Percentiles rank a stretch among this genome's conserved stretches.
Conservation (phyloP, 208 protist species). For the Acanthamoeba royreba region DNA sequence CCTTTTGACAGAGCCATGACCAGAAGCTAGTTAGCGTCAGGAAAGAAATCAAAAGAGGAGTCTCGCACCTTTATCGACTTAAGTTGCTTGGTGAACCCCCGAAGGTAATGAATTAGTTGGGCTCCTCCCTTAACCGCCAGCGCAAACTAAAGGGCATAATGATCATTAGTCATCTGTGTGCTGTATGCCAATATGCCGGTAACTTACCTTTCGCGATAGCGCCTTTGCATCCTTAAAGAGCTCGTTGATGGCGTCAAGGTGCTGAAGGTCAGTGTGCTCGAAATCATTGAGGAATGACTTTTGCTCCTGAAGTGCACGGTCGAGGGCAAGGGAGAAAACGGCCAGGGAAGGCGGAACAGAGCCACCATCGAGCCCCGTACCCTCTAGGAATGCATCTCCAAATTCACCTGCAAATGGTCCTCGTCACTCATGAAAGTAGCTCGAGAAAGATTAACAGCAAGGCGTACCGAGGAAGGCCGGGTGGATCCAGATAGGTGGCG, state of each 20-base stretch:
- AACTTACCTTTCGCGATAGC: neutral
- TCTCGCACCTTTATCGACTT: constrained; percentile 11
- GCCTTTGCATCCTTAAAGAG: constrained; percentile 43
- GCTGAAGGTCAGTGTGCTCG: constrained; percentile 16
- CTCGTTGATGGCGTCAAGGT: constrained; percentile 48
- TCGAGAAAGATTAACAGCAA: neutral
- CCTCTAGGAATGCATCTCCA: constrained; percentile 44
- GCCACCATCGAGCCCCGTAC: constrained; percentile 39
- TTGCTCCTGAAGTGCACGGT: constrained; percentile 29
- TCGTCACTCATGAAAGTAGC: neutral
- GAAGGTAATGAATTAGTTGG: constrained; percentile 39
- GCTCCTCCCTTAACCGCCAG: constrained; percentile 32
- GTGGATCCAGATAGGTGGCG: constrained; percentile 43
- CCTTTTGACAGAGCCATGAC: neutral
- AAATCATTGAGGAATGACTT: constrained; percentile 37
- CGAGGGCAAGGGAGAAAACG: constrained; percentile 25
- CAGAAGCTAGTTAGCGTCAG: neutral
- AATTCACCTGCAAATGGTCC: constrained; percentile 16
- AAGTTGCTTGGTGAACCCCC: constrained; percentile 41
- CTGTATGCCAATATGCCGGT: neutral
- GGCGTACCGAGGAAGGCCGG: neutral
- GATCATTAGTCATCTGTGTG: neutral
- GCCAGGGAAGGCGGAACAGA: constrained; percentile 39
- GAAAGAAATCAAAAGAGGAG: neutral
- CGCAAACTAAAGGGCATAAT: neutral